Base-by-base conservation (phyloP, 139 green algal genomes). In the Gonium pectorale region DNA sequence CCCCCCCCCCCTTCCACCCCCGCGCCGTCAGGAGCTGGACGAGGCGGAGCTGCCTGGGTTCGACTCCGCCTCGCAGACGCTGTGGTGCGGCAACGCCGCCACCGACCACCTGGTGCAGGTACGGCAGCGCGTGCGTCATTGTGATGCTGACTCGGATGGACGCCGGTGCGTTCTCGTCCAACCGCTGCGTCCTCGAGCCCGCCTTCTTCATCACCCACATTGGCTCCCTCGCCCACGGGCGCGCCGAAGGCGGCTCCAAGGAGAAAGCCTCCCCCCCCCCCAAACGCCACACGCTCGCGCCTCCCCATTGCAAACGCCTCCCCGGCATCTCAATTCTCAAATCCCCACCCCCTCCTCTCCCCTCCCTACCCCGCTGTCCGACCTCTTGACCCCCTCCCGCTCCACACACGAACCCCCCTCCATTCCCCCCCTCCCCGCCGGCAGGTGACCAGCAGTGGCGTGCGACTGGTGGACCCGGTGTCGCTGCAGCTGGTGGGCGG, bases 21-120 rank as follows among this genome's bases (percentile, higher is more conserved):
- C 69, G 6, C 29, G 21, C 49, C 44, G 15, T 29, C 75, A 97
- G 68, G 95, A 96, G 88, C 90, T 98, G 49, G 95, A 95, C 22
- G 96, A 98, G 90, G 94, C 89, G 8, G 91, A 93, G 77, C 73
- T 99, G 0, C 13, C 77, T 5, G 97, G 97, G 44, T 98, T 99
- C 80, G 91, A 98, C 62, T 68, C 73, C 6, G 46, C 91, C 17
- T 83, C 87, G 1, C 94, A 98, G 89, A 98, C 97, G 33, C 88
- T 99, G 64, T 94, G 90, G 52, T 98, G 94, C 75, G 93, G 87
- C 63, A 99, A 97, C 80, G 93, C 93, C 26, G 68, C 87, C 29
- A 67, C 94, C n/a, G 92, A 96, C 79, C 89, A 95, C 33, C 84
- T 98, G 43, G 43, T 98, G 41, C 96, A 99, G 91, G 96, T 93